A percentile compares a stretch with the other conserved stretches of the same genome.
Conservation (phyloP, 2,329 filamentous ascomycete genomes). For the Hymenoscyphus repandus region DNA sequence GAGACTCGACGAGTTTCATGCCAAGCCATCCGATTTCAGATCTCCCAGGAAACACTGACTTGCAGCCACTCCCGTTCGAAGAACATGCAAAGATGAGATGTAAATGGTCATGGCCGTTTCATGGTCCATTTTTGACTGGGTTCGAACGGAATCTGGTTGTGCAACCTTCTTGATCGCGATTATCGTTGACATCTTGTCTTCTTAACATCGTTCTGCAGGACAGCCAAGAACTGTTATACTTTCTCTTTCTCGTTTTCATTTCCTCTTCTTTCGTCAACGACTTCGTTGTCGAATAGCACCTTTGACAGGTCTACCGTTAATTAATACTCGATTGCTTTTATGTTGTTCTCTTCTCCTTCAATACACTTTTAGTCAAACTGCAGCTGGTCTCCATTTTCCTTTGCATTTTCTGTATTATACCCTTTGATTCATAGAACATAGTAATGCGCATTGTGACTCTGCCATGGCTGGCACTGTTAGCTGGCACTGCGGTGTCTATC, state of each 20-base stretch:
- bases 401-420: slow-evolving; percentile 1
- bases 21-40: slow-evolving; percentile 1
- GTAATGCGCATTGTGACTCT: slow-evolving; percentile 23
- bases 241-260: slow-evolving; percentile 7
- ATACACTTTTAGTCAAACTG: neutral
- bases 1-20: slow-evolving; percentile 8
- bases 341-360: neutral
- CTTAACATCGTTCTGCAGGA: slow-evolving; percentile 15
- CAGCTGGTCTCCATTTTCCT: slow-evolving; percentile 2
- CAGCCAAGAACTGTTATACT: slow-evolving; percentile 16
- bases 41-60: neutral
- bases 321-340: slow-evolving; percentile 6
- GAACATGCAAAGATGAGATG: slow-evolving; percentile 1
- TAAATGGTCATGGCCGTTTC: neutral
- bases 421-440: slow-evolving; percentile 5
- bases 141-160: neutral
- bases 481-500: slow-evolving; percentile 15
- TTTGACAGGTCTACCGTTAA: slow-evolving; percentile 25
- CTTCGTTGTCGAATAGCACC: slow-evolving; percentile 16
- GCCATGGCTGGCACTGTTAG: slow-evolving; percentile 19
- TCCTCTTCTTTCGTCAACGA: slow-evolving; percentile 13
- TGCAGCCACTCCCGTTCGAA: neutral
- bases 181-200: slow-evolving; percentile 5
- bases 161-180: neutral
- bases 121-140: neutral